Base-by-base conservation (phyloP, 2,329 filamentous ascomycete species). In the Dryadomyces sulphureus region DNA sequence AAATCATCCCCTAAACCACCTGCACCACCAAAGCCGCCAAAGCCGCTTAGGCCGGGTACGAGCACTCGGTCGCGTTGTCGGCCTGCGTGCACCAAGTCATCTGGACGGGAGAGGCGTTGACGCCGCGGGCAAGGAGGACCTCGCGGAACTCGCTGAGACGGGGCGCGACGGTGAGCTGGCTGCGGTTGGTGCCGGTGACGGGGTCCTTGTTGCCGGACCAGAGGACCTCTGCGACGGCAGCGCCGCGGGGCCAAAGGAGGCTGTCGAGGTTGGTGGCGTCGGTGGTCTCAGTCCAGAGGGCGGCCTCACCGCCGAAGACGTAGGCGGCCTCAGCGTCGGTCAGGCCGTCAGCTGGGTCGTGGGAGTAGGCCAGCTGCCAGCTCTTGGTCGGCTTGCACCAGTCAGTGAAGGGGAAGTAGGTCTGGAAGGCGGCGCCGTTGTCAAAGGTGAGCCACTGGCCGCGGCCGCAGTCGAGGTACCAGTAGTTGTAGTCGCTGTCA, bases 401-500 rank as follows among this genome's bases (percentile, higher is more conserved):
- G 65, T 93, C 86, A 48, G 67, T 64, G 66, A 84, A 94, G 0
- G 85, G 85, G 59, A 73, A 86, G 62, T 65, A 75, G 1, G 55
- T 51, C 17, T 67, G 53, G 52, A 72, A 72, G 16, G 70, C 62
- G 1, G 61, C 62, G 19, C 73, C 77, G 43, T 77, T 76, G 47
- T 66, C 65, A 55, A 83, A 84, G 65, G 84, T 79, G 52, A 90
- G 67, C 81, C 83, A 92, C 55, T 84, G 74, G 36, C 86, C 86
- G 52, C 81, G 73, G 25, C 86, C 85, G 58, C 86, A 93, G 64
- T 92, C 85, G 45, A 92, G 79, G 57, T 89, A 89, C 79, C 82
- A 90, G 59, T 72, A 84, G 53, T 85, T 77, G 62, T 84, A 88
- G 62, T 84, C 79, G 52, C 83, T 86, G 54, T 75, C 78, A 45